These are phyloP conservation scores for Acacia acuminata DNA, from an alignment of 306 rosid genomes.

Conservation along the genomic window DNA sequence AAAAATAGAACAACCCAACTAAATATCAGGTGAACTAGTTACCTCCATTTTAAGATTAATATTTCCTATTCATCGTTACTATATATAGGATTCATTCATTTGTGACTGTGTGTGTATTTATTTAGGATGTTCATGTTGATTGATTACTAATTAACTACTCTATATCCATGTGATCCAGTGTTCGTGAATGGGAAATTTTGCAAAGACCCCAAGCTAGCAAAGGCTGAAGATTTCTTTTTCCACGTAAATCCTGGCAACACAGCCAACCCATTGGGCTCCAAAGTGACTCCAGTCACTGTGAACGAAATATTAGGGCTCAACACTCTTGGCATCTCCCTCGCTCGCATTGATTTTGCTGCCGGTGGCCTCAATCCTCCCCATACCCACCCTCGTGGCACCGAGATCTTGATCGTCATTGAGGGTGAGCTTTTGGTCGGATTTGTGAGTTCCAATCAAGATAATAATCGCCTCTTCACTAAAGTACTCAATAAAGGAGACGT, in stretches of 20 bases:
- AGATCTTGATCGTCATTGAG: conserved; percentile 34
- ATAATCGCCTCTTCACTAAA: conserved; percentile 34
- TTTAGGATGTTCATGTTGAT: no score
- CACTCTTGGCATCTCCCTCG: conserved; percentile 41
- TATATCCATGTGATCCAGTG: neutral
- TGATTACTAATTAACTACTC: neutral
- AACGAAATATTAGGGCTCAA: conserved; percentile 34
- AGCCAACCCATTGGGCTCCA: conserved; percentile 31
- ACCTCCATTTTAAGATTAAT: no score
- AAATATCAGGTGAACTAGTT: no score
- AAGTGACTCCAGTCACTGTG: conserved; percentile 20
- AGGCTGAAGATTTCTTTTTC: conserved; percentile 32
- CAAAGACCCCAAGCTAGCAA: neutral
- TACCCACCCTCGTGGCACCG: conserved; percentile 38
- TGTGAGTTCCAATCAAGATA: conserved; percentile 28
- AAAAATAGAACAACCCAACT: no score
- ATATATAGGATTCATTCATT: neutral
- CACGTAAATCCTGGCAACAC: conserved; percentile 26
- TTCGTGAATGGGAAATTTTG: neutral
- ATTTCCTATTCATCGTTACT: neutral
- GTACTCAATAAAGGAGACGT: neutral
- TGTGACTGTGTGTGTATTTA: neutral
- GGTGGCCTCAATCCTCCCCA: conserved; percentile 42
- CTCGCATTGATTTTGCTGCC: conserved; percentile 34
- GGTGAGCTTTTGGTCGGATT: conserved; percentile 41